Base-by-base conservation (phyloP, 2,329 filamentous ascomycete genomes). In the Penicillium sp. region DNA sequence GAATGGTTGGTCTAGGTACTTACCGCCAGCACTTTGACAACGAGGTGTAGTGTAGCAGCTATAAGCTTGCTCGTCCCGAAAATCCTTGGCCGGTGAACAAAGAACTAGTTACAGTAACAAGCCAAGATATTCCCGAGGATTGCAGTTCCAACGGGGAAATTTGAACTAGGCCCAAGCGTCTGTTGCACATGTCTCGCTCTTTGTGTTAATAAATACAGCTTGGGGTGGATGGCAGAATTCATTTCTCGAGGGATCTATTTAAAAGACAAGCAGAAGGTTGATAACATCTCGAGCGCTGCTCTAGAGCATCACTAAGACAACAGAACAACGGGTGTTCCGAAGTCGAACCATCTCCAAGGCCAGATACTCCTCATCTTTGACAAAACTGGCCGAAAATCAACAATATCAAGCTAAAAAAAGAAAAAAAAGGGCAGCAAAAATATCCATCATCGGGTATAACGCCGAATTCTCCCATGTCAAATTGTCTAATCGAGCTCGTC, bases 381-480 rank as follows among this genome's bases (percentile, higher is more conserved):
- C 21, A 34, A 50, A 50, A 8, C 36, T 23, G 36, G 29, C 45
- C 21, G 27, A 31, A 27, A 45, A 58, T 34, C 33, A 23, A 40
- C 50, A 44, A 57, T 13, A 45, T 46, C 27, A 59, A 43, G 50
- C 40, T 31, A 36, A 36, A 56, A 54, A 49, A 50, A 41, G 23
- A 31, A 44, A 55, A 39, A 60, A 55, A 52, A 51, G 13, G 9
- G 38, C 56, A 41, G 38, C 39, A 57, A 62, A 60, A 56, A 44
- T 49, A 52, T 47, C 57, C 60, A 57, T 62, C 33, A 64, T 66
- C 61, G 60, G 61, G 64, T 67, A 65, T 60, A 71, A 71, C 69
- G 69, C 68, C 69, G 51, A 62, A 61, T 65, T 65, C 67, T 65
- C 63, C 67, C 60, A 60, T 64, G 60, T 66, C 64, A 64, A 65